Evolutionary conservation across 2,329 filamentous ascomycete genomes (phyloP), one percentile per base, ranked within the genome.

Genomic region (Trichoderma asperellum): DNA sequence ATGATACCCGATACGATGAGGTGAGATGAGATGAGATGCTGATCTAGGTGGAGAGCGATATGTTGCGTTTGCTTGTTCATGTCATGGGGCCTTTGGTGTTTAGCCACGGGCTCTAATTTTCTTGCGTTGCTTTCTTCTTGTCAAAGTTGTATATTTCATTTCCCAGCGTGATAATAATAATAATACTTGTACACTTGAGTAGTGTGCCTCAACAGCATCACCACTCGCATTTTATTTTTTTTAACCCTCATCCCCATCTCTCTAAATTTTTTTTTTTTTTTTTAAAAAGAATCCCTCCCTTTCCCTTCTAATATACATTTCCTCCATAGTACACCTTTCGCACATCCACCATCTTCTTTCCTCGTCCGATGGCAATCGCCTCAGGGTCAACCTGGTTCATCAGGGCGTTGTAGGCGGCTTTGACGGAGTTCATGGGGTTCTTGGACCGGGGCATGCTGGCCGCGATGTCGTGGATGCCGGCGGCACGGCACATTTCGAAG

Each of bases 401-500:
- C 72, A 99, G 84, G 5, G 94, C 95, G 79, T 95, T 81, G 81
- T 92, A 92, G 52, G 93, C 88, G 16, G 96, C 96, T 84, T 97
- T 97, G 82, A 97, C 92, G 21, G 94, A 93, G 84, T 99, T 99
- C 94, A 98, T 97, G 74, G 94, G 93, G 85, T 97, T 98, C 76
- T 94, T 89, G 72, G 93, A 93, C 57, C 95, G 91, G 47, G 91
- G 90, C 72, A 97, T 94, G 73, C 88, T 87, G 60, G 93, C 94
- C 18, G 94, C 88, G 40, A 99, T 87, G 79, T 99, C 96, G 72
- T 91, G 86, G 76, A 99, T 93, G 73, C 96, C 96, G 52, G 89
- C 92, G 60, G 90, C 90, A 72, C 93, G 91, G 77, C 92, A 94
- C 85, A 99, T 94, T 81, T 99, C 95, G 81, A 94, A 98, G 79